These are phyloP conservation scores for Fusarium haematococcum DNA, from an alignment of 2,329 filamentous ascomycete genomes.

Conservation along the genomic window DNA sequence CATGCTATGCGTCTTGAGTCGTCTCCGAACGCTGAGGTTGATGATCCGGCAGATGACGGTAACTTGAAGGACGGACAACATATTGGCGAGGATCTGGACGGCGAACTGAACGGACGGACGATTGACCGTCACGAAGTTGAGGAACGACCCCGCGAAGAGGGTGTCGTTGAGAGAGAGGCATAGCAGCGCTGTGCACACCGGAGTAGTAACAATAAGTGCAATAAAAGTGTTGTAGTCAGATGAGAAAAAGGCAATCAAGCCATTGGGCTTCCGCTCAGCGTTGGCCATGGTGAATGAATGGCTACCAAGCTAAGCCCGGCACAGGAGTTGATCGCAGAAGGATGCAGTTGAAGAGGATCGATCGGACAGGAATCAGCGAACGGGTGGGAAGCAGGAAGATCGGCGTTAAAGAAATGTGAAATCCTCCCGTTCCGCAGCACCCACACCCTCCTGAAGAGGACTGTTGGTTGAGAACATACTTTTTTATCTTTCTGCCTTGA, in stretches of 20 bases:
- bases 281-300: slow-evolving; percentile 4
- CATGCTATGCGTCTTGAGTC: slow-evolving; percentile 21
- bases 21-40: slow-evolving; percentile 14
- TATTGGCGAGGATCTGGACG: slow-evolving; percentile 14
- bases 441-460: too few species aligned
- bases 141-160: slow-evolving; percentile 11
- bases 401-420: too few species aligned
- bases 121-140: background rate
- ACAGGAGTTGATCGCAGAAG: background rate
- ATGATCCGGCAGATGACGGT: slow-evolving; percentile 8
- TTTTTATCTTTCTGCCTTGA: too few species aligned
- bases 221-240: slow-evolving; percentile 21
- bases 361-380: too few species aligned
- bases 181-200: slow-evolving; percentile 10
- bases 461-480: too few species aligned
- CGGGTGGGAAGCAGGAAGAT: too few species aligned
- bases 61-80: slow-evolving; percentile 4
- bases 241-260: slow-evolving; percentile 14
- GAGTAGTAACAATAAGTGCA: slow-evolving; percentile 14
- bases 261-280: background rate
- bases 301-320: background rate
- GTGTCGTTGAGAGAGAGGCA: slow-evolving; percentile 4
- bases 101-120: slow-evolving; percentile 10
- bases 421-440: too few species aligned
- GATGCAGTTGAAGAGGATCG: background rate